These are phyloP conservation scores for Tulasnella sp. DNA, from an alignment of 768 basidiomycete genomes.

Conservation along the genomic window DNA sequence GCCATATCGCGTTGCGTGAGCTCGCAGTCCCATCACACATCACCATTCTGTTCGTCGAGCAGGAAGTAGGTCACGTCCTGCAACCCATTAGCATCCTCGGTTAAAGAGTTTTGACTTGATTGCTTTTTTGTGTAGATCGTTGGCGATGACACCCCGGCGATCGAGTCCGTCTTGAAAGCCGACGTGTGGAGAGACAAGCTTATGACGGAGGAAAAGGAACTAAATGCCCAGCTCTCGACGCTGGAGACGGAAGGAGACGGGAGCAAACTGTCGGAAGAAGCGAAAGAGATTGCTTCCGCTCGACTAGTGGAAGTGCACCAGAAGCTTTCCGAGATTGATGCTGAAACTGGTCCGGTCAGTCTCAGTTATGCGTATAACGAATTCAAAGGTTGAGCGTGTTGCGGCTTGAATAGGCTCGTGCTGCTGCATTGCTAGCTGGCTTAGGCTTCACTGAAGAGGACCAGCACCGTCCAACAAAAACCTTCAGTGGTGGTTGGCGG, in stretches of 20 bases:
- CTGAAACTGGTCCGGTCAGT: conserved; percentile 92
- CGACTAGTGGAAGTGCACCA: conserved; percentile 86
- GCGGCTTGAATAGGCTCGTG: conserved; percentile 35
- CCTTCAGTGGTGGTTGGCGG: conserved; percentile 97
- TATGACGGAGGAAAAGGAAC: conserved; percentile 71
- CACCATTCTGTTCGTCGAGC: conserved; percentile 96
- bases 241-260: conserved; percentile 64
- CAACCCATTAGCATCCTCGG: background rate
- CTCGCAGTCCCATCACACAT: conserved; percentile 92
- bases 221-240: conserved; percentile 68
- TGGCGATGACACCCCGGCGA: conserved; percentile 87
- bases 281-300: conserved; percentile 76
- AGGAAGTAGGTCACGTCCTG: conserved; percentile 60
- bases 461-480: conserved; percentile 74
- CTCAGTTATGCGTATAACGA: conserved; percentile 38
- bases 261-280: conserved; percentile 68
- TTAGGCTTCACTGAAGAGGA: conserved; percentile 89
- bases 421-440: conserved; percentile 41
- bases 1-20: conserved; percentile 92
- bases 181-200: conserved; percentile 97
- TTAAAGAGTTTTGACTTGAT: background rate
- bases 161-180: conserved; percentile 97
- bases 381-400: background rate
- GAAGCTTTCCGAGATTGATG: conserved; percentile 94
- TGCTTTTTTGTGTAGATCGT: conserved; percentile 55